Base-by-base conservation (phyloP, 1,284 basidiomycete genomes). In the Sanghuangporus sanghuang region DNA sequence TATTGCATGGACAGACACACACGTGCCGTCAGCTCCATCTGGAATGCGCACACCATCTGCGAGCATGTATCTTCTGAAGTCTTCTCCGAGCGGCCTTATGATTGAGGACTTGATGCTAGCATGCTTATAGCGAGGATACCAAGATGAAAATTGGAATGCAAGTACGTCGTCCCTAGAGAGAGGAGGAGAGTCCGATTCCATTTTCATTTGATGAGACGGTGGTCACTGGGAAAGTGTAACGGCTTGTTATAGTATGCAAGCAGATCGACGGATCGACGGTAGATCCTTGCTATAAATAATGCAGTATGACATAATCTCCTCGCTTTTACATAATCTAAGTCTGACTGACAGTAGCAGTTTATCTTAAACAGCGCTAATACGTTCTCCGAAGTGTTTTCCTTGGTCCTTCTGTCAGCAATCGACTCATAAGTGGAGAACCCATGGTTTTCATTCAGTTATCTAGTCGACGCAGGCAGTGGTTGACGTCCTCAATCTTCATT, bases 111-210 rank as follows among this genome's bases (percentile, higher is more conserved):
- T 91, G 67, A 94, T 89, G 48, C 87, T 90, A 49, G 87, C 71
- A 18, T 79, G 77, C 23, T 86, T 79, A 73, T 95, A 96, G 6
- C 73, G 74, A 1, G 91, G 85, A 71, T 95, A 95, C 96, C 96
- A 98, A 2, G 85, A 82, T 2, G 92, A 94, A 71, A 95, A 94
- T 67, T 94, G 90, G 69, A 93, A 92, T 1, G 85, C 79, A 57
- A 92, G 80, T 61, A 94, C 78, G 71, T 88, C 81, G 14, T 76
- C 70, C 8, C 73, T 73, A 0, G 81, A 79, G 49, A 85, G 74
- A 0, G 68, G 61, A 3, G 89, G 89, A 70, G 90, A 89, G 35
- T 81, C 69, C 27, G 5, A 3, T 11, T 46, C 52, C 18, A n/a
- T 16, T 35, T 16, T 27, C 2, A 39, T 38, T 11, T 27, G 27